phyloP scores from a whole-genome alignment of 208 protist species.

The Wallacemonas sp. region DNA sequence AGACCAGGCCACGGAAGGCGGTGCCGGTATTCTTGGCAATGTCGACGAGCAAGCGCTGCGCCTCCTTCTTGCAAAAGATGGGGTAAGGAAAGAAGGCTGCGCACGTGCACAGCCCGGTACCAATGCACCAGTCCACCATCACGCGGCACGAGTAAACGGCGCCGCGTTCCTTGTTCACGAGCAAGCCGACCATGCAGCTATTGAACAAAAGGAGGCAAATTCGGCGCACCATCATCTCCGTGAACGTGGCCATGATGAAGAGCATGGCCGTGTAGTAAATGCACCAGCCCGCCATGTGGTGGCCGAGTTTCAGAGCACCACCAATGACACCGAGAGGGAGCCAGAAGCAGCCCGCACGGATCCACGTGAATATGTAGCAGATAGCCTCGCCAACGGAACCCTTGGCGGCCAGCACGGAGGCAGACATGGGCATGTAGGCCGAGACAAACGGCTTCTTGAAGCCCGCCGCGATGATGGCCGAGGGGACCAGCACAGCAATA shows the following conservation, averaged over 20 bases:
- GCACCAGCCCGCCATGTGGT: constrained; percentile 68
- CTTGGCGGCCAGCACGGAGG: constrained; percentile 63
- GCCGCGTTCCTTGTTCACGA: constrained; percentile 29
- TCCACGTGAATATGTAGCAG: constrained; percentile 70
- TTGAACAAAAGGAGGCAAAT: constrained; percentile 90
- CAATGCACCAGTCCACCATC: constrained; percentile 87
- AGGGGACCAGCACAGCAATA: constrained; percentile 57
- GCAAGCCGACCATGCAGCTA: constrained; percentile 70
- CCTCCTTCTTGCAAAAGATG: constrained; percentile 65
- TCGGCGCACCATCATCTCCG: constrained; percentile 63
- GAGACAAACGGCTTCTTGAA: constrained; percentile 70
- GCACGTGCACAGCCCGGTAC: constrained; percentile 63
- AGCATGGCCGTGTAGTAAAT: constrained; percentile 74
- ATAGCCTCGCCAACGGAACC: constrained; percentile 70
- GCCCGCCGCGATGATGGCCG: constrained; percentile 53
- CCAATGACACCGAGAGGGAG: constrained; percentile 70
- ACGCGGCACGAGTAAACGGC: constrained; percentile 64
- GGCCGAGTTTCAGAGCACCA: constrained; percentile 47
- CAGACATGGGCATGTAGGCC: constrained; percentile 56
- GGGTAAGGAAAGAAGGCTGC: constrained; percentile 80
- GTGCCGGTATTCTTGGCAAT: constrained; percentile 67
- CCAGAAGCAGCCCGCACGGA: constrained; percentile 72
- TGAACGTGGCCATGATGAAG: constrained; percentile 81
- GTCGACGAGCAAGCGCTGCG: constrained; percentile 40
- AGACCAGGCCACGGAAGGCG: constrained; percentile 65